These are phyloP conservation scores for Cladorrhinum sp. DNA, from an alignment of 2,329 filamentous ascomycete genomes.

Conservation along the genomic window DNA sequence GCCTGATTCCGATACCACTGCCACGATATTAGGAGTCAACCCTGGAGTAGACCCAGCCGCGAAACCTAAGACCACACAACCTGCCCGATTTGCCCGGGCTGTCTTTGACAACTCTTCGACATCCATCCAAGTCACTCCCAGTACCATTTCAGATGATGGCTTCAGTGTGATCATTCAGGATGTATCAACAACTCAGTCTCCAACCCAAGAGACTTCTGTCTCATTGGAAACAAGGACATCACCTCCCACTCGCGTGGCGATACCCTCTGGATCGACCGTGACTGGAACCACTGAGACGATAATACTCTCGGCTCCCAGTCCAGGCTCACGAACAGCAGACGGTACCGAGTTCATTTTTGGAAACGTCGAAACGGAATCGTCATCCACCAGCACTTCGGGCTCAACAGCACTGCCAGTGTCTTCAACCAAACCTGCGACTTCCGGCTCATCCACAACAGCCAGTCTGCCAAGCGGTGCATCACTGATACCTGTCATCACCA, in stretches of 20 bases:
- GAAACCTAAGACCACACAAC: conserved; percentile 11
- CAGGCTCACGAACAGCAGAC: neutral
- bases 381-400: neutral
- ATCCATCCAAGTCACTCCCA: neutral
- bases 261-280: neutral
- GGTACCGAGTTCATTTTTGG: neutral
- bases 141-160: neutral
- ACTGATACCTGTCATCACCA: conserved; percentile 12
- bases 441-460: neutral
- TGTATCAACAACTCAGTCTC: neutral
- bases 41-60: neutral
- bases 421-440: neutral
- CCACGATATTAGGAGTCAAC: conserved; percentile 23
- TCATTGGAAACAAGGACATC: neutral
- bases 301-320: neutral
- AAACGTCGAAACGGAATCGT: neutral
- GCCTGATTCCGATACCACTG: conserved; percentile 33
- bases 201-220: neutral
- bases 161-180: neutral
- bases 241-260: neutral
- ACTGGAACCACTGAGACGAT: neutral
- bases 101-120: conserved; percentile 6
- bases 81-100: conserved; percentile 12
- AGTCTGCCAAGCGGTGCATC: conserved; percentile 13
- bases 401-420: neutral